Evolutionary conservation across 2,329 filamentous ascomycete genomes (phyloP).

Genomic region (Ceratocystis diversiconidia): DNA sequence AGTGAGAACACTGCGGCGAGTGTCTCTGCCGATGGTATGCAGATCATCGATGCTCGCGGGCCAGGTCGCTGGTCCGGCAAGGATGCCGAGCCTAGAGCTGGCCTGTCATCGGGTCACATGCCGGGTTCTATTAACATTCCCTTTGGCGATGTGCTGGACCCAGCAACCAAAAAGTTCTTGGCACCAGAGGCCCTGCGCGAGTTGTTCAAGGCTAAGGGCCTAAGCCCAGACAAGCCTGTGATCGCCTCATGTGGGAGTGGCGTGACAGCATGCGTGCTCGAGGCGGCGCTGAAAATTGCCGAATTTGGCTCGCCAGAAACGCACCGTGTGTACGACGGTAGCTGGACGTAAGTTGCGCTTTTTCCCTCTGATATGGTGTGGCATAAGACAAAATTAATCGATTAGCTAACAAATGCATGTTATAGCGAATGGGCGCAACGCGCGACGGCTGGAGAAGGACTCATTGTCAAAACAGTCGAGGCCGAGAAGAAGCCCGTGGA

Average conservation of each 20-base stretch:
- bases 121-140: constrained; percentile 76
- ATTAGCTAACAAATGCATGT: constrained; percentile 22
- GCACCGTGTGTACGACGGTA: constrained; percentile 80
- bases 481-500: constrained; percentile 13
- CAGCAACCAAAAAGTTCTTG: constrained; percentile 66
- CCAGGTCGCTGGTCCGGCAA: constrained; percentile 66
- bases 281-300: constrained; percentile 70
- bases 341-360: constrained; percentile 69
- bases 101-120: constrained; percentile 80
- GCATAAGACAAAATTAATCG: no score
- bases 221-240: constrained; percentile 67
- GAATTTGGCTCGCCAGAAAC: constrained; percentile 53
- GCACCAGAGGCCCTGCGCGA: constrained; percentile 56
- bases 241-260: constrained; percentile 86
- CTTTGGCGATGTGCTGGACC: constrained; percentile 65
- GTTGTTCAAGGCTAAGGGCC: constrained; percentile 64
- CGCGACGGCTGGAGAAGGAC: constrained; percentile 44
- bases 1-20: constrained; percentile 69
- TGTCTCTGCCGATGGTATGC: constrained; percentile 63
- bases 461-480: constrained; percentile 40
- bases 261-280: constrained; percentile 82
- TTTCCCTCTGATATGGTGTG: neutral
- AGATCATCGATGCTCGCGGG: constrained; percentile 79
- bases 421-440: constrained; percentile 53
- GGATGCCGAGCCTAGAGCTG: constrained; percentile 74